These are phyloP conservation scores for Gaultheria prostrata DNA, from an alignment of 148 eudicot genomes.

Conservation along the genomic window DNA sequence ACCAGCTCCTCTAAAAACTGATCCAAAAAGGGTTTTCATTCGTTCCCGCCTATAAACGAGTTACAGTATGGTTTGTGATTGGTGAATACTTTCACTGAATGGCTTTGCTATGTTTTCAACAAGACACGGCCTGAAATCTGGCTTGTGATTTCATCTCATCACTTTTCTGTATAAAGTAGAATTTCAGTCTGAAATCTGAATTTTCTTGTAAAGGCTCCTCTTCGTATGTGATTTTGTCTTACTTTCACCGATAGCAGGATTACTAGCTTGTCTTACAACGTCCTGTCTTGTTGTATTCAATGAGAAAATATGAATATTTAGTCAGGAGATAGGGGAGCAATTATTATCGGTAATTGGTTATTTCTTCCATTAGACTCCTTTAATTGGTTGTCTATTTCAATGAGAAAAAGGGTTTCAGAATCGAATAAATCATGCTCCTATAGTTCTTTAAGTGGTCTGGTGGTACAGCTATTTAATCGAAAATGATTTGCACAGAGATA, in stretches of 20 bases:
- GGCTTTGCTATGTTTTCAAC: background rate
- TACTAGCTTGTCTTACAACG: no score
- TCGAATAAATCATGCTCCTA: no score
- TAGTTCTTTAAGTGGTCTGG: background rate
- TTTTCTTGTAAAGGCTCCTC: background rate
- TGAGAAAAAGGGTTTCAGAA: no score
- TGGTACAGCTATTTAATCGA: no score
- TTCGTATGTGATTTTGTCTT: background rate
- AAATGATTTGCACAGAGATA: no score
- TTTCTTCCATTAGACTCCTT: no score
- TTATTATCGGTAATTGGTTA: no score
- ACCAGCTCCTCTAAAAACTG: slow-evolving; percentile 16
- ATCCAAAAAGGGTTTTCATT: slow-evolving; percentile 31
- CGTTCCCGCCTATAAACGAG: slow-evolving; percentile 39
- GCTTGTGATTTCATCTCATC: background rate
- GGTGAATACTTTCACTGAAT: background rate
- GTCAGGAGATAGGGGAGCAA: no score
- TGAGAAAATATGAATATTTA: no score
- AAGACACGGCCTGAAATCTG: background rate
- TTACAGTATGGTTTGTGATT: background rate
- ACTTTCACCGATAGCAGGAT: no score
- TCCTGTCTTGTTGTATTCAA: no score
- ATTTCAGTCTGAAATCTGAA: background rate
- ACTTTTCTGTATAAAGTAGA: background rate
- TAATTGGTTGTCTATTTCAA: no score